Evolutionary conservation across 2,329 filamentous ascomycete species (phyloP).

Genomic region (Monilinia vaccinii-corymbosi): DNA sequence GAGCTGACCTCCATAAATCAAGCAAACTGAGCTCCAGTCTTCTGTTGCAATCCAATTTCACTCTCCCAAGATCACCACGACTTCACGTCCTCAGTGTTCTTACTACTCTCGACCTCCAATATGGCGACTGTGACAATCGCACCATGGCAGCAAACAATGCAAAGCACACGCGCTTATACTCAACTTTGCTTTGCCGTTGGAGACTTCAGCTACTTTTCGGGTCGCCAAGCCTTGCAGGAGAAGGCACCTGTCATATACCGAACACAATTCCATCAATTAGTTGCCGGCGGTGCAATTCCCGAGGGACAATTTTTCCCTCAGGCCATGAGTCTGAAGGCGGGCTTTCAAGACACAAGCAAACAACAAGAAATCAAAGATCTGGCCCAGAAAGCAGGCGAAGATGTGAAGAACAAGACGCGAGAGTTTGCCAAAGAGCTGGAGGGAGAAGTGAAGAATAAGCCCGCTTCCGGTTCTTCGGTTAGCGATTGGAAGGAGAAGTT

Average conservation of each 20-base stretch:
- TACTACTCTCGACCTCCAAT: not conserved
- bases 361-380: not conserved
- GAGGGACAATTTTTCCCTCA: not conserved
- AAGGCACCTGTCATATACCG: not conserved
- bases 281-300: not conserved
- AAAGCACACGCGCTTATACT: not conserved
- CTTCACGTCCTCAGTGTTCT: not conserved
- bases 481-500: not conserved
- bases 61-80: not conserved
- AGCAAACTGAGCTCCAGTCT: not conserved
- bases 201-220: not conserved
- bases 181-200: not conserved
- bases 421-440: not conserved
- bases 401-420: not conserved
- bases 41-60: not conserved
- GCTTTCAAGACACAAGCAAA: not conserved
- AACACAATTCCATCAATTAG: not conserved
- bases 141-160: not conserved
- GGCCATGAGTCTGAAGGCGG: not conserved
- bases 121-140: not conserved
- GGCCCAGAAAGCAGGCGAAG: not conserved
- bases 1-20: not conserved
- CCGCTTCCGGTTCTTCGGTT: not conserved
- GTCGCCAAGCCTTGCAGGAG: not conserved
- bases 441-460: not conserved